Base-by-base conservation (phyloP, 2,329 filamentous ascomycete species). In the Blastomyces gilchristii region DNA sequence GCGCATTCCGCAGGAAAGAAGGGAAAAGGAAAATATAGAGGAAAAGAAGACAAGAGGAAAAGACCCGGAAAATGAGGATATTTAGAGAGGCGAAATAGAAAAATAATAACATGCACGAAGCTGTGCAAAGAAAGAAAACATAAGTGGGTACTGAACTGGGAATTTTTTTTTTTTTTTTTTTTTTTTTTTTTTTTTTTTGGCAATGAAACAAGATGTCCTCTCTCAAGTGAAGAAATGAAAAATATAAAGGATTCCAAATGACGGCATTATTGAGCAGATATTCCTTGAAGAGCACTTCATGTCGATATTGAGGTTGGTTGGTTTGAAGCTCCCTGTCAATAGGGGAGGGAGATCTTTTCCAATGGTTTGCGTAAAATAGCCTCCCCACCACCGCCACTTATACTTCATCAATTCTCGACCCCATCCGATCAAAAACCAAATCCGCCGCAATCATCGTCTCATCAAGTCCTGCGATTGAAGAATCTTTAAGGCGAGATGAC, bases 401-500 rank as follows among this genome's bases (percentile, higher is more conserved):
- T 25, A 28, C 58, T 25, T 45, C 56, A 22, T n/a, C 31, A 60
- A 79, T 70, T 61, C 77, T 69, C 34, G 75, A 74, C 49, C 74
- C 71, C 77, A 79, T 79, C 8, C 74, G 71, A 58, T 79, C 77
- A 62, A 78, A 77, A 56, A 76, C 69, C 54, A 78, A 63, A 61
- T 79, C 76, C 2, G 71, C 57, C 22, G 14, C 58, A 14, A 47
- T 25, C 60, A 78, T 66, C 12, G 74, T 72, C 34, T 74, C 71
- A 58, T 78, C 75, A 16, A 77, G 65, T 22, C 76, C 77, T n/a
- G 70, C 71, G 58, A 80, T 74, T 1, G 75, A 77, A 16, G 77
- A 79, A 64, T 79, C 78, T 6, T 77, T 70, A 66, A 80, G 70
- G 34, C 78, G 75, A 31, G 77, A 79, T 6, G 77, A 78, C 78